phyloP scores from a whole-genome alignment of 768 basidiomycete genomes.

The Kwoniella heveanensis region DNA sequence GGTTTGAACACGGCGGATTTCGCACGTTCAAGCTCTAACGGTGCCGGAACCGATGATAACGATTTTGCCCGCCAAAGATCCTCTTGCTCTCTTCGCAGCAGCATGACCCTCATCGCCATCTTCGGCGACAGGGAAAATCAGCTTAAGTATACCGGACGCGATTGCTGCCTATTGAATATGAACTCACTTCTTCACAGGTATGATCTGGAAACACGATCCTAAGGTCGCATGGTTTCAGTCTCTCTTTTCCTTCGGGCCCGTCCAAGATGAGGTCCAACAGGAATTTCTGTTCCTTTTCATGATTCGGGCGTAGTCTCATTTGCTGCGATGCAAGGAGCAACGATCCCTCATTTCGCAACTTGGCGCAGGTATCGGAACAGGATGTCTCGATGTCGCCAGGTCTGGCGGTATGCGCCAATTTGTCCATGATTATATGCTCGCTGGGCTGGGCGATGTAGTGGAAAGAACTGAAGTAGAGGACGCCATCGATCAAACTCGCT shows the following conservation, averaged over 20 bases:
- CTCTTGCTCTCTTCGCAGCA: not conserved
- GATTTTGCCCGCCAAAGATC: not conserved
- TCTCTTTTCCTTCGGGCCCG: not conserved
- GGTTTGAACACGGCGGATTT: not conserved
- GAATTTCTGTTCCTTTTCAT: not conserved
- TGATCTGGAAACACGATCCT: not conserved
- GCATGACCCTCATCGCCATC: not conserved
- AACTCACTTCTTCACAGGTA: not conserved
- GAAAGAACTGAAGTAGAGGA: too few species aligned
- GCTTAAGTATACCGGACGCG: too few species aligned
- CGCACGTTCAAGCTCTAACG: not conserved
- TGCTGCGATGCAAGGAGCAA: not conserved
- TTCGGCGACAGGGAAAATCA: too few species aligned
- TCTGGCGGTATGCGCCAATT: too few species aligned
- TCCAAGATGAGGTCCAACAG: not conserved
- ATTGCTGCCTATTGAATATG: too few species aligned
- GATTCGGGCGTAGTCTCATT: not conserved
- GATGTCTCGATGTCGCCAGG: not conserved
- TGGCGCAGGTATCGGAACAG: not conserved
- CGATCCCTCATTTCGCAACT: not conserved
- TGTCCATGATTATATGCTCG: too few species aligned
- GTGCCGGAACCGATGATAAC: not conserved
- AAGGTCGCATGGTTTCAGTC: not conserved
- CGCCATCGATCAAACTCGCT: too few species aligned
- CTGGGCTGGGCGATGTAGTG: too few species aligned